Percentiles rank a stretch among this genome's conserved stretches.
Conservation (phyloP, 805 yeast genomes). For the Kuraishia ogatae region DNA sequence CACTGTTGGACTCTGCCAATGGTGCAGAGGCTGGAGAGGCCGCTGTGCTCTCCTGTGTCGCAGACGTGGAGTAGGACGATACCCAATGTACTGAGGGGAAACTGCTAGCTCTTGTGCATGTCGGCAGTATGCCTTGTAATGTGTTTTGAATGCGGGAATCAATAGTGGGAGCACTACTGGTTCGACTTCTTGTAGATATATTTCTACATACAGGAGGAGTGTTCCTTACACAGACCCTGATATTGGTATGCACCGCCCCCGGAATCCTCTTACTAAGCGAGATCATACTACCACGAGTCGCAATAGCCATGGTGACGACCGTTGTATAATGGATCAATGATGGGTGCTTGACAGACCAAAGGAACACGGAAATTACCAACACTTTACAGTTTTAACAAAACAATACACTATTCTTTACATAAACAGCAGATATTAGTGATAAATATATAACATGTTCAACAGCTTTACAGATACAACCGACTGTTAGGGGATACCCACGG, state of each 20-base stretch:
- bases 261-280: neutral
- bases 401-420: too few species aligned
- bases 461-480: neutral
- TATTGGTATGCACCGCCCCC: neutral
- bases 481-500: neutral
- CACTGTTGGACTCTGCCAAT: neutral
- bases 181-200: neutral
- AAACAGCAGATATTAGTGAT: too few species aligned
- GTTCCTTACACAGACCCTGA: neutral
- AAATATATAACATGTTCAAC: neutral
- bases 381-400: too few species aligned
- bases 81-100: neutral
- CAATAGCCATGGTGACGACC: neutral
- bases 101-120: neutral
- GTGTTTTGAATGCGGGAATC: too few species aligned
- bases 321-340: too few species aligned
- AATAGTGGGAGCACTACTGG: neutral
- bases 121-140: neutral
- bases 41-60: neutral
- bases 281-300: neutral
- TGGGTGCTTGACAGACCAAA: too few species aligned
- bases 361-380: too few species aligned
- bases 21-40: neutral
- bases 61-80: neutral
- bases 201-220: neutral